phyloP scores from a whole-genome alignment of 164 flowering plant genomes.

The Kingdonia uniflora region DNA sequence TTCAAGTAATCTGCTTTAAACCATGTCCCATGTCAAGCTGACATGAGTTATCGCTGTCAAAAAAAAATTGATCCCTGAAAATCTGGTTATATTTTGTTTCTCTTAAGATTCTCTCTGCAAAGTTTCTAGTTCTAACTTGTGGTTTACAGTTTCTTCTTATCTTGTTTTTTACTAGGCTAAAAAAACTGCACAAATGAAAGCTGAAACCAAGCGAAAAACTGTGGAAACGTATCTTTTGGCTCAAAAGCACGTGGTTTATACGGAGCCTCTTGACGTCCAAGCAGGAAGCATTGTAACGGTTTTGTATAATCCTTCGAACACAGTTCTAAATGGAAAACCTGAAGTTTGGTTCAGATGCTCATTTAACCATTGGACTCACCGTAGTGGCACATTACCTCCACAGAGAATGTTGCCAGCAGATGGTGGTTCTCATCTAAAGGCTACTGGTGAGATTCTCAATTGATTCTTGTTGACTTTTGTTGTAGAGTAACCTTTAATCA shows the following conservation, averaged over 20 bases:
- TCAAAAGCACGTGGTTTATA: conserved; percentile 80
- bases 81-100: no score
- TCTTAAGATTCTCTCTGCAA: no score
- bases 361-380: conserved; percentile 90
- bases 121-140: no score
- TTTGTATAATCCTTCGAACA: conserved; percentile 76
- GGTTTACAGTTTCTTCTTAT: background rate
- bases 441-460: conserved; percentile 41
- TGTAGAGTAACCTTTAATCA: background rate
- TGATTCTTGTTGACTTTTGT: background rate
- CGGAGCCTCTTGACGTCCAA: conserved; percentile 83
- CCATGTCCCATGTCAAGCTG: no score
- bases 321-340: conserved; percentile 76
- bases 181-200: conserved; percentile 67
- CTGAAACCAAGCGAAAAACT: conserved; percentile 66
- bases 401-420: conserved; percentile 76
- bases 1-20: no score
- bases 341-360: conserved; percentile 95
- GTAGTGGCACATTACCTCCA: conserved; percentile 65
- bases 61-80: no score
- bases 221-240: conserved; percentile 69
- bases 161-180: conserved; percentile 46
- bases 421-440: conserved; percentile 51
- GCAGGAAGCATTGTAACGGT: conserved; percentile 70
- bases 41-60: no score